These are phyloP conservation scores for Penicillium hesseltinei DNA, from an alignment of 2,329 filamentous ascomycete species.

Conservation along the genomic window DNA sequence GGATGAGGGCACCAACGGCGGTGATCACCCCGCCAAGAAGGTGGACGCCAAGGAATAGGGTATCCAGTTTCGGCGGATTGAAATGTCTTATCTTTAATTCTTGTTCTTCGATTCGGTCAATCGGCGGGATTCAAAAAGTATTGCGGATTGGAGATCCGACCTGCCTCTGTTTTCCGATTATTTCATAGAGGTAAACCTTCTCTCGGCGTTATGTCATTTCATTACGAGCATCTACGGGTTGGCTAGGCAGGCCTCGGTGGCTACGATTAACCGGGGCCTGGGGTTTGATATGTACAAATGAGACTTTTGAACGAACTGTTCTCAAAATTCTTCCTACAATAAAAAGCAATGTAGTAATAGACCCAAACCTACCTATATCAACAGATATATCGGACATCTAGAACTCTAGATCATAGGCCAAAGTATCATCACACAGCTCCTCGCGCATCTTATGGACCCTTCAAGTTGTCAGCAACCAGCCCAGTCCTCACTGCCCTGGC, in stretches of 20 bases:
- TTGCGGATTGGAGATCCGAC: slow-evolving; percentile 22
- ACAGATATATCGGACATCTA: slow-evolving; percentile 8
- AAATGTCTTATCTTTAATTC: slow-evolving; percentile 12
- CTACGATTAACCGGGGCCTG: slow-evolving; percentile 1
- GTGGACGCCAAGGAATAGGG: slow-evolving; percentile 46
- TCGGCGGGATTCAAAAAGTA: slow-evolving; percentile 23
- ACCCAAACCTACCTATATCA: not conserved
- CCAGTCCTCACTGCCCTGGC: not conserved
- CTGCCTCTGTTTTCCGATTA: slow-evolving; percentile 8
- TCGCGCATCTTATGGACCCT: slow-evolving; percentile 43
- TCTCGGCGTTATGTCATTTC: slow-evolving; percentile 22
- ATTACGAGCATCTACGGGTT: slow-evolving; percentile 11
- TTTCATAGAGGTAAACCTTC: slow-evolving; percentile 20
- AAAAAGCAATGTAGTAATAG: not conserved
- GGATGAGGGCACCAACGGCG: slow-evolving; percentile 36
- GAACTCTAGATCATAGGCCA: slow-evolving; percentile 46
- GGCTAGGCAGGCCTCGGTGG: not conserved
- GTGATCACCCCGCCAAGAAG: slow-evolving; percentile 48
- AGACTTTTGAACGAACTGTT: slow-evolving; percentile 3
- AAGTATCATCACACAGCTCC: slow-evolving; percentile 42
- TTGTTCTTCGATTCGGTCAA: slow-evolving; percentile 16
- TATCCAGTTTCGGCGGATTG: not conserved
- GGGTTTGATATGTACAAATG: slow-evolving; percentile 12
- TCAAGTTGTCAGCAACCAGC: slow-evolving; percentile 2
- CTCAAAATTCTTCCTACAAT: not conserved